Conservation (phyloP, 2,329 filamentous ascomycete species). For the Aspergillus candidus region DNA sequence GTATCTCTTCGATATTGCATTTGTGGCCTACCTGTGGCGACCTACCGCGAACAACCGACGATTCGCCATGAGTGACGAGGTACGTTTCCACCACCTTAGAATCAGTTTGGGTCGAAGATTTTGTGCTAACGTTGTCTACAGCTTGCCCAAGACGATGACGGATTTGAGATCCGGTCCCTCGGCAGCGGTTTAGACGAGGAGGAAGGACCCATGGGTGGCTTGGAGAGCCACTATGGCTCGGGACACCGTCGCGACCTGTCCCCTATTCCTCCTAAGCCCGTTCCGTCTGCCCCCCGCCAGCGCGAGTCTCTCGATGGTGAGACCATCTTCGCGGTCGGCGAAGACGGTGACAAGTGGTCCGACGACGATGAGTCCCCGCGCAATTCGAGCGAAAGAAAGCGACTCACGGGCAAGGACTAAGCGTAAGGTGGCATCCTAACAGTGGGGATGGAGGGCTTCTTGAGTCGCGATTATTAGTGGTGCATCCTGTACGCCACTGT, state of each 20-base stretch:
- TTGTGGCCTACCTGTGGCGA: constrained; percentile 92
- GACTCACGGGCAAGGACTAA: constrained; percentile 43
- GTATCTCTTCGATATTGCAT: constrained; percentile 87
- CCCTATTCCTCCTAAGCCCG: constrained; percentile 45
- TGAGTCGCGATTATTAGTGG: constrained; percentile 1
- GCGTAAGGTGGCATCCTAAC: neutral
- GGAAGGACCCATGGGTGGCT: constrained; percentile 39
- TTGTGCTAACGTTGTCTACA: constrained; percentile 33
- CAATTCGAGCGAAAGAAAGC: constrained; percentile 46
- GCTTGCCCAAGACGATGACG: constrained; percentile 96
- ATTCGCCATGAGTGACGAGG: constrained; percentile 98
- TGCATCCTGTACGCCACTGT: neutral
- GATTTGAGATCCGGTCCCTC: constrained; percentile 92
- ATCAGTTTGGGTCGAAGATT: neutral
- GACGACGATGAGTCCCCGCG: constrained; percentile 55
- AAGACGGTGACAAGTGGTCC: constrained; percentile 78
- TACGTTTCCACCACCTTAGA: constrained; percentile 24
- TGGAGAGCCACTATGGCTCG: constrained; percentile 29
- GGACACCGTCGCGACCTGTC: constrained; percentile 32
- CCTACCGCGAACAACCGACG: constrained; percentile 94
- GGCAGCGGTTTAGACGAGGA: constrained; percentile 67
- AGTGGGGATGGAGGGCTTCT: neutral
- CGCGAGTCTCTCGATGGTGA: constrained; percentile 72
- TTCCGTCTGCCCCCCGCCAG: constrained; percentile 46
- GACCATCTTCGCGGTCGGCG: constrained; percentile 89